These are phyloP conservation scores for Mycena sanguinolenta DNA, from an alignment of 768 basidiomycete genomes.

Conservation along the genomic window DNA sequence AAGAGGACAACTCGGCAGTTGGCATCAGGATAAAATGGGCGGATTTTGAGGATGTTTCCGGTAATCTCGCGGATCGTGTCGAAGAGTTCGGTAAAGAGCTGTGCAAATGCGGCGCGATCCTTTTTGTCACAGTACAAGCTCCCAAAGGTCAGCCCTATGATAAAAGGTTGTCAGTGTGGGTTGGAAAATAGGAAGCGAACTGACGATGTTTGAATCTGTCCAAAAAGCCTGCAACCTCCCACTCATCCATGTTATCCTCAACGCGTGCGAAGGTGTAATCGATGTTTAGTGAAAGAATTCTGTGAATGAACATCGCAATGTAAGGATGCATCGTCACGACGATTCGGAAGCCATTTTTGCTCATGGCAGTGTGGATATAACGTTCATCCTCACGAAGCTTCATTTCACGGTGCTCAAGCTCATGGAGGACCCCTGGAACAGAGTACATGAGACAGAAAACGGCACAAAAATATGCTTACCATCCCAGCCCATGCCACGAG, in stretches of 20 bases:
- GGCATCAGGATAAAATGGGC: constrained; percentile 35
- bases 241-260: constrained; percentile 39
- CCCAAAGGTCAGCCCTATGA: background rate
- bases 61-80: constrained; percentile 26
- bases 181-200: background rate
- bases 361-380: too few species aligned
- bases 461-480: background rate
- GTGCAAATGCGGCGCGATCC: constrained; percentile 22
- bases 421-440: too few species aligned
- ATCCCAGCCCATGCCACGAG: constrained; percentile 12
- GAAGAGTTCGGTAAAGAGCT: constrained; percentile 33
- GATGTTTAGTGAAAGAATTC: constrained; percentile 22
- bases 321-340: constrained; percentile 27
- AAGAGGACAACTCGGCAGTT: constrained; percentile 23
- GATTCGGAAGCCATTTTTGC: constrained; percentile 9
- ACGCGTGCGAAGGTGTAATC: constrained; percentile 44
- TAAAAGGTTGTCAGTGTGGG: constrained; percentile 29
- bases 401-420: too few species aligned
- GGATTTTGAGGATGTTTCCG: constrained; percentile 27
- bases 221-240: constrained; percentile 36
- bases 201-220: constrained; percentile 17
- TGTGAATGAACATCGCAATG: constrained; percentile 31
- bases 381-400: too few species aligned
- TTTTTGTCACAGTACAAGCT: background rate
- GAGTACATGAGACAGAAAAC: too few species aligned